Evolutionary conservation across 2,329 filamentous ascomycete genomes (phyloP).

Genomic region (Sporothrix humicola): DNA sequence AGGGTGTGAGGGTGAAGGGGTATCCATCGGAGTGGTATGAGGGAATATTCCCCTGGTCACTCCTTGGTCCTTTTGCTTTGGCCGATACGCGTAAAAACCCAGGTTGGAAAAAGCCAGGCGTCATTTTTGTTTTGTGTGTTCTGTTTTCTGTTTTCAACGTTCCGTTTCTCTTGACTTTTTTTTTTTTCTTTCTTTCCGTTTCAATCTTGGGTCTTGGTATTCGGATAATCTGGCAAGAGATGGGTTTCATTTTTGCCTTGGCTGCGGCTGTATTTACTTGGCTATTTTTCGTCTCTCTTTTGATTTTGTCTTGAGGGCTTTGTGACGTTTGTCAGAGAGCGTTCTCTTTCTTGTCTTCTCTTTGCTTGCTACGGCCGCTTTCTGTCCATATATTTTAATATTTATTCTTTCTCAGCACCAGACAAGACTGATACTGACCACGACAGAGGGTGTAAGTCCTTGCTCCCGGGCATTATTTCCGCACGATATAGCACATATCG

Average conservation of each 20-base stretch:
- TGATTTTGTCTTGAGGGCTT: background rate
- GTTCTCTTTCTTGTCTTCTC: no score
- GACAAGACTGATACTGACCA: background rate
- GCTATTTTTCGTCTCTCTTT: background rate
- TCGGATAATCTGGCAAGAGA: background rate
- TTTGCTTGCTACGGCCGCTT: background rate
- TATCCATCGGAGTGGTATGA: background rate
- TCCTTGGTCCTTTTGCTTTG: no score
- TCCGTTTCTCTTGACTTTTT: background rate
- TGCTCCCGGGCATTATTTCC: background rate
- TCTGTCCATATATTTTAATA: conserved; percentile 9
- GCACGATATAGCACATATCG: background rate
- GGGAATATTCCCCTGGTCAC: background rate
- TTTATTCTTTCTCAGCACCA: background rate
- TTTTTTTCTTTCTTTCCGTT: background rate
- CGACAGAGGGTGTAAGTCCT: background rate
- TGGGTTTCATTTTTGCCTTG: background rate
- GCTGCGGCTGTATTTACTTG: background rate
- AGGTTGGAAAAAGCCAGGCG: background rate
- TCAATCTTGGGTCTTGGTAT: background rate
- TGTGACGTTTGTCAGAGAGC: background rate
- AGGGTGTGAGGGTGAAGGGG: no score
- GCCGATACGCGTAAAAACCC: background rate
- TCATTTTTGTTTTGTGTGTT: background rate
- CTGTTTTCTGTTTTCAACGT: background rate